Evolutionary conservation across 2,329 filamentous ascomycete species (phyloP), one percentile per base, ranked within the genome.

Genomic region (Fusarium sp.): DNA sequence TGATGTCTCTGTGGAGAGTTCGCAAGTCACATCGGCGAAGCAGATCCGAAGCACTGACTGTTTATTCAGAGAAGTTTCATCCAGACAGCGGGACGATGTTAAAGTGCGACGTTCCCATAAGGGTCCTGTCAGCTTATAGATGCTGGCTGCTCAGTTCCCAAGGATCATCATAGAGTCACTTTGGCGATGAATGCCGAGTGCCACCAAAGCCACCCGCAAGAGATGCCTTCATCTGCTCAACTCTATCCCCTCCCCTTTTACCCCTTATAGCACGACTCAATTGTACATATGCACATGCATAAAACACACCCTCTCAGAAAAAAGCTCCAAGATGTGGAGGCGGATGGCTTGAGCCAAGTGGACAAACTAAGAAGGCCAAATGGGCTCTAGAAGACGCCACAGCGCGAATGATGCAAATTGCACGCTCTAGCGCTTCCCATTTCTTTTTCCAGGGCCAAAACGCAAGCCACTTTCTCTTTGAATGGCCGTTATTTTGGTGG

Each of bases 401-500:
- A 65, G 60, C 55, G 60, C 47, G 43, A 62, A 49, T 45, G 60
- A 66, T 56, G 49, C 46, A 49, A 50, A 65, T 56, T 52, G 20
- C 39, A 34, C 42, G 28, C 23, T 48, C 20, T 46, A 49, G 57
- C 40, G 45, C 50, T 51, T 56, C 21, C 12, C n/a, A 21, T 46
- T 44, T 39, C 50, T 47, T 39, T 53, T 47, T 50, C 34, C 1
- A 5, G 51, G 30, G 36, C 14, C 10, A 34, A 23, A 20, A 24
- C 7, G 40, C 12, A 56, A 62, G 40, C 36, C 50, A 61, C 50
- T 36, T 34, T 36, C 20, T 53, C 39, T 40, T 51, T 68, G 21
- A 39, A 48, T 44, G 44, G 51, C 65, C 60, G 50, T 68, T 62
- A 61, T 50, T 62, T 65, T 45, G 19, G 65, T 68, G 65, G 65